Evolutionary conservation across 2,329 filamentous ascomycete genomes (phyloP).

Genomic region (Colletotrichum sp.): DNA sequence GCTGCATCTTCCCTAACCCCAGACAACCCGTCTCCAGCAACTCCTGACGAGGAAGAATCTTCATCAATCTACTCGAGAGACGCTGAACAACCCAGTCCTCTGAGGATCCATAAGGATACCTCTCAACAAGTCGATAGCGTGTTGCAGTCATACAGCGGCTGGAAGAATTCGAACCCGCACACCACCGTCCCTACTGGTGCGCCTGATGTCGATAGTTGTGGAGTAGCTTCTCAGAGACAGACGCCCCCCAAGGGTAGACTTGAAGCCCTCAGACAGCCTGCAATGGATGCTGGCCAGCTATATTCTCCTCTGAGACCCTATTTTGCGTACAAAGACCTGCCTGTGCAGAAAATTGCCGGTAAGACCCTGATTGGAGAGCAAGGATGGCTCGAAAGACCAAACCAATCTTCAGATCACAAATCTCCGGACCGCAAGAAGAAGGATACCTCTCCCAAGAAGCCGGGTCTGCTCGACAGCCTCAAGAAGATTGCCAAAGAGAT

Average conservation of each 20-base stretch:
- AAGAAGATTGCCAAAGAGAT: slow-evolving; percentile 61
- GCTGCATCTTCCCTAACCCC: slow-evolving; percentile 25
- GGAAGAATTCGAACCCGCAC: neutral
- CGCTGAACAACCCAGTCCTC: neutral
- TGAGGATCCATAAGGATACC: slow-evolving; percentile 1
- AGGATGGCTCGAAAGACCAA: slow-evolving; percentile 60
- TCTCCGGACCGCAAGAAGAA: slow-evolving; percentile 21
- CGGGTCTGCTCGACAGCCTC: slow-evolving; percentile 49
- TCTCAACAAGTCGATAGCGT: slow-evolving; percentile 11
- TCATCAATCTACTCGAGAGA: slow-evolving; percentile 22
- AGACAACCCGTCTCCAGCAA: neutral
- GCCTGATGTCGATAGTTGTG: neutral
- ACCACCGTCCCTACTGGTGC: neutral
- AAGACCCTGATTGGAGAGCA: slow-evolving; percentile 61
- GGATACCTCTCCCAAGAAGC: slow-evolving; percentile 36
- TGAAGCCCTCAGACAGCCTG: slow-evolving; percentile 18
- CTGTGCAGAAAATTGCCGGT: slow-evolving; percentile 42
- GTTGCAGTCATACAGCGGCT: slow-evolving; percentile 18
- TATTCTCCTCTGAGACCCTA: slow-evolving; percentile 51
- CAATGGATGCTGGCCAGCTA: slow-evolving; percentile 24
- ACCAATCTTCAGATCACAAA: slow-evolving; percentile 25
- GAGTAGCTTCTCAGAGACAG: neutral
- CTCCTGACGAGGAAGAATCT: neutral
- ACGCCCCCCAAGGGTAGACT: neutral
- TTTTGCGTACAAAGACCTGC: slow-evolving; percentile 43